These are phyloP conservation scores for Russula virescens DNA, from an alignment of 768 basidiomycete species.

Conservation along the genomic window DNA sequence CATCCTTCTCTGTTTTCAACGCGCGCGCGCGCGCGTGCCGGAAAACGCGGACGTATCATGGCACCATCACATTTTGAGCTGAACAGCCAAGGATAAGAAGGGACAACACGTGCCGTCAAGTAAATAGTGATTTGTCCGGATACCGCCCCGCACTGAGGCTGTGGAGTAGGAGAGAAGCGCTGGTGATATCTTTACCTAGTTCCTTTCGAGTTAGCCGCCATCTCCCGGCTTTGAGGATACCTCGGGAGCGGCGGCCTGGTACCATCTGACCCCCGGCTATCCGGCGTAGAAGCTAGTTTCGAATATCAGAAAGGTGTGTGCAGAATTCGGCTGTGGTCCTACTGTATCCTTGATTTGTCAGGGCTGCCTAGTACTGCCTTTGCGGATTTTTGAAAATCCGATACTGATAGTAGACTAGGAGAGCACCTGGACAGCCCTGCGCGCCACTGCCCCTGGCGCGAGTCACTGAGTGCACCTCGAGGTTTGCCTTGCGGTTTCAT, in stretches of 20 bases:
- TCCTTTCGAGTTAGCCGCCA: constrained; percentile 9
- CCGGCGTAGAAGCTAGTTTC: constrained; percentile 7
- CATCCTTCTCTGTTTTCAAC: neutral
- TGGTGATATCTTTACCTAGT: neutral
- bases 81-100: constrained; percentile 4
- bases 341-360: neutral
- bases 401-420: neutral
- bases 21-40: neutral
- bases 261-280: constrained; percentile 8
- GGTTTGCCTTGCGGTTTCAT: neutral
- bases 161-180: constrained; percentile 16
- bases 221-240: neutral
- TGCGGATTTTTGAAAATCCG: neutral
- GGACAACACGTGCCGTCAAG: constrained; percentile 14
- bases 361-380: neutral
- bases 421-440: neutral
- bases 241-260: neutral
- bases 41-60: neutral
- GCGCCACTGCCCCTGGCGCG: neutral
- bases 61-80: neutral
- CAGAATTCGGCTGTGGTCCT: neutral
- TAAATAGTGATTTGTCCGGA: constrained; percentile 1
- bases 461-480: neutral
- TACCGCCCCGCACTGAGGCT: neutral
- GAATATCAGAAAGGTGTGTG: constrained; percentile 14